Percentiles rank a stretch among this genome's conserved stretches.
phyloP scores from a whole-genome alignment of 306 rosid genomes.

The Adenanthera pavonina region DNA sequence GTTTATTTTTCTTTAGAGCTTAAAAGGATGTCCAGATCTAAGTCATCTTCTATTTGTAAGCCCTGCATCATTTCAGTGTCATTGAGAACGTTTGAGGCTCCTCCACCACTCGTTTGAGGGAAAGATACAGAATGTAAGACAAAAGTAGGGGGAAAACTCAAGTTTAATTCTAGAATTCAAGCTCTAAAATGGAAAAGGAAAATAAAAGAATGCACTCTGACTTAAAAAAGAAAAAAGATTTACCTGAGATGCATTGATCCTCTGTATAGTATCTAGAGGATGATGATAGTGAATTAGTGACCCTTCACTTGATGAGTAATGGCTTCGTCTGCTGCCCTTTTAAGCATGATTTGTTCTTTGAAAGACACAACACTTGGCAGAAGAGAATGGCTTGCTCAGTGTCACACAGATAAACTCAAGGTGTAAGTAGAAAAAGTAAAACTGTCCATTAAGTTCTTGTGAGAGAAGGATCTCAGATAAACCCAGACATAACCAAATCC shows the following conservation, averaged over 20 bases:
- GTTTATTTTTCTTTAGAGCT: too few relatives aligned
- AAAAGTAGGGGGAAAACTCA: not conserved
- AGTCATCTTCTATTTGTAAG: too few relatives aligned
- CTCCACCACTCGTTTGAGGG: slow-evolving; percentile 58
- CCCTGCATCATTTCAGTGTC: too few relatives aligned
- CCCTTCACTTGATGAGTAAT: slow-evolving; percentile 72
- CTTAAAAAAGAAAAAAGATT: slow-evolving; percentile 38
- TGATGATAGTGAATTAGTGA: slow-evolving; percentile 53
- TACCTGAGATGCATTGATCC: slow-evolving; percentile 69
- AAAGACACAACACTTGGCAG: slow-evolving; percentile 80
- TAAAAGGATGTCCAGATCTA: too few relatives aligned
- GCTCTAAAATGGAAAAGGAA: not conserved
- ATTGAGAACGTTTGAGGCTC: slow-evolving; percentile 52
- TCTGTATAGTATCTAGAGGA: slow-evolving; percentile 62
- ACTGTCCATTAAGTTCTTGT: not conserved
- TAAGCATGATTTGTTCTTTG: slow-evolving; percentile 57
- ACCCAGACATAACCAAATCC: slow-evolving; percentile 8
- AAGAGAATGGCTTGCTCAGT: slow-evolving; percentile 62
- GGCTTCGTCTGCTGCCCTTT: slow-evolving; percentile 71
- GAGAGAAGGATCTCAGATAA: not conserved
- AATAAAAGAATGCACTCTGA: not conserved
- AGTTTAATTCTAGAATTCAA: slow-evolving; percentile 25
- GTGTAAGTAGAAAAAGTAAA: slow-evolving; percentile 1
- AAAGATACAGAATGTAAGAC: not conserved
- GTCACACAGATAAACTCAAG: slow-evolving; percentile 45